Evolutionary conservation across 768 basidiomycete genomes (phyloP).

Genomic region (Pleurotus tuoliensis): DNA sequence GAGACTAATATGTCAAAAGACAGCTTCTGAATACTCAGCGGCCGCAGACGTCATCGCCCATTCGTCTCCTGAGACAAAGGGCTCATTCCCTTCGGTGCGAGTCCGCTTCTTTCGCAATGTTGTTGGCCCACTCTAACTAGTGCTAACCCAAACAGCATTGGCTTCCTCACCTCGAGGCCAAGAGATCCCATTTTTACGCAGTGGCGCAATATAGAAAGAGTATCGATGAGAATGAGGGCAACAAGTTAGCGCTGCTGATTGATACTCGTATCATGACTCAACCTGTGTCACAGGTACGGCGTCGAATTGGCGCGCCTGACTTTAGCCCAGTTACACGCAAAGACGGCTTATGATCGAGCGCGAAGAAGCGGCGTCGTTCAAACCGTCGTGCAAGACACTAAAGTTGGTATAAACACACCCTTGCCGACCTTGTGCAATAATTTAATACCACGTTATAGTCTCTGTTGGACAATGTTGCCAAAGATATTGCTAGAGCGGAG

Average conservation of each 20-base stretch:
- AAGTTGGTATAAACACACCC: constrained; percentile 40
- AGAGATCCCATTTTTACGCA: constrained; percentile 80
- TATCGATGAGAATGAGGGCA: constrained; percentile 80
- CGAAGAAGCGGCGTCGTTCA: constrained; percentile 58
- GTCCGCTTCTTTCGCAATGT: not conserved
- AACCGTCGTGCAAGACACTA: constrained; percentile 72
- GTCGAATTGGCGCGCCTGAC: constrained; percentile 76
- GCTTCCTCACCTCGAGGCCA: constrained; percentile 78
- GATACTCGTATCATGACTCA: no score
- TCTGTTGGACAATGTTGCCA: constrained; percentile 66
- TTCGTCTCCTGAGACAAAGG: constrained; percentile 38
- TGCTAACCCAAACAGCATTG: constrained; percentile 51
- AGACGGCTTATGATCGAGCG: constrained; percentile 65
- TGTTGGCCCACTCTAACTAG: no score
- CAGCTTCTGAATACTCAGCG: constrained; percentile 61
- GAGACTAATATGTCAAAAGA: constrained; percentile 27
- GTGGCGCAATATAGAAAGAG: constrained; percentile 88
- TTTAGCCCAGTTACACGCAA: constrained; percentile 63
- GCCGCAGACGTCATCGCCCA: constrained; percentile 40
- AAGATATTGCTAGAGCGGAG: constrained; percentile 64
- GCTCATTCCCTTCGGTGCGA: constrained; percentile 53
- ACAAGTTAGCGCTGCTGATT: constrained; percentile 41
- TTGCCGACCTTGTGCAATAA: not conserved
- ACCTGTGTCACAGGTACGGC: constrained; percentile 62
- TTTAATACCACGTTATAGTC: constrained; percentile 46